Evolutionary conservation across 352 stramenopile genomes (phyloP), one percentile per base, ranked within the genome.

Genomic region (Phytophthora rubi): DNA sequence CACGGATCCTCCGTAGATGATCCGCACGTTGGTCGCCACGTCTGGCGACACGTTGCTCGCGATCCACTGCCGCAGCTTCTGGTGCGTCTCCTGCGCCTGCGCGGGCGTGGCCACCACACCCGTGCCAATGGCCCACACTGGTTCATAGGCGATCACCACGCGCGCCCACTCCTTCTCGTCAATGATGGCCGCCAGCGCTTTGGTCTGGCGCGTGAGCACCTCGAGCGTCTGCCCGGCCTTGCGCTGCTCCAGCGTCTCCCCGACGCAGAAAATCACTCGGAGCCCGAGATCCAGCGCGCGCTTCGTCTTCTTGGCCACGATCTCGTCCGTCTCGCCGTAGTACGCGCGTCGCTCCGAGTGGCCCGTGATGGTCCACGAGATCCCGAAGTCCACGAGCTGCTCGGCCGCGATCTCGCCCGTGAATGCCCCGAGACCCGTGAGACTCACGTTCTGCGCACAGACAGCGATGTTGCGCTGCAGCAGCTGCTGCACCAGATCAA

Each of bases 71-170:
- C 93, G 79, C 28, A 94, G 67, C 62, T 94, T 93, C 70, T 97
- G 88, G 81, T 98, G 93, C 1, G 90, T 82, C 18, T 92, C 89
- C 82, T 99, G 97, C 2, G 97, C 97, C 80, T 99, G 97, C 69
- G 96, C 95, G 4, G 96, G 94, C 32, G 95, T 98, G 51, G 96
- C 97, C n/a, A 97, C 97, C 39, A 98, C 86, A 10, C 97, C 97
- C 57, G 97, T 99, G 74, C 97, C 97, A 77, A 99, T 99, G 33
- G 97, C 97, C 97, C 97, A 99, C 66, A 99, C 97, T 15, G 97
- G 97, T 77, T 98, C 94, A 75, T 99, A 98, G 18, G 97, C 97
- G 74, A 99, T 94, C 51, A 98, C 97, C 55, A 99, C 76, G 57
- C 80, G 80, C 39, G 77, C 70, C 86, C 85, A 94, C 37, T 91